Conservation (phyloP, 257 asterid species). For the Solanum sejunctum region DNA sequence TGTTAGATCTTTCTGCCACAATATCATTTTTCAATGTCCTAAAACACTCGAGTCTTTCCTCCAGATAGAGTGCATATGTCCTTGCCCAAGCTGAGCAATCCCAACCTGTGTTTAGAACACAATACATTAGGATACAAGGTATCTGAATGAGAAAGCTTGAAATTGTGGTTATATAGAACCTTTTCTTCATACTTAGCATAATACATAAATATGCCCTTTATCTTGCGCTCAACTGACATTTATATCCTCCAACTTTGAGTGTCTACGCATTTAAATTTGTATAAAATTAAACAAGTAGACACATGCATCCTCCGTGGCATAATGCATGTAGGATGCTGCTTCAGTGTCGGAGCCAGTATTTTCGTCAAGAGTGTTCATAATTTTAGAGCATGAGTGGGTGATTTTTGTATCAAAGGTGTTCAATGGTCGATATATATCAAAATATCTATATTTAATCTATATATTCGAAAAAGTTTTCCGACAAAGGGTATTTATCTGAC, state of each 20-base stretch:
- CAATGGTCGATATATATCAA: no score
- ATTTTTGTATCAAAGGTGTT: no score
- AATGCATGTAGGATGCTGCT: neutral
- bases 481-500: no score
- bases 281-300: neutral
- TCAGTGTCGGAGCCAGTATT: no score
- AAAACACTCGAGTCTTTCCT: slow-evolving; percentile 75
- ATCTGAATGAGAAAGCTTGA: neutral
- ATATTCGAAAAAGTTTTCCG: no score
- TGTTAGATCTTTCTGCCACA: slow-evolving; percentile 43
- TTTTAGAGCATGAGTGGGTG: no score
- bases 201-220: no score
- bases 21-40: slow-evolving; percentile 47
- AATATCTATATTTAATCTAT: no score
- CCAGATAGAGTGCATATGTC: slow-evolving; percentile 65
- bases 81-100: slow-evolving; percentile 92
- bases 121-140: neutral
- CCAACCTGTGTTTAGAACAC: slow-evolving; percentile 51
- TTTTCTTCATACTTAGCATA: no score
- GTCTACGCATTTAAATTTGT: neutral
- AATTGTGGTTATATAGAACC: neutral
- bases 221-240: no score
- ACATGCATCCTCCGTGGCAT: neutral
- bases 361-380: no score
- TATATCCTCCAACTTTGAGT: neutral